A percentile compares a stretch with the other conserved stretches of the same genome.
Evolutionary conservation across 441 rosid species (phyloP).

Genomic region (Omphalea diandra): DNA sequence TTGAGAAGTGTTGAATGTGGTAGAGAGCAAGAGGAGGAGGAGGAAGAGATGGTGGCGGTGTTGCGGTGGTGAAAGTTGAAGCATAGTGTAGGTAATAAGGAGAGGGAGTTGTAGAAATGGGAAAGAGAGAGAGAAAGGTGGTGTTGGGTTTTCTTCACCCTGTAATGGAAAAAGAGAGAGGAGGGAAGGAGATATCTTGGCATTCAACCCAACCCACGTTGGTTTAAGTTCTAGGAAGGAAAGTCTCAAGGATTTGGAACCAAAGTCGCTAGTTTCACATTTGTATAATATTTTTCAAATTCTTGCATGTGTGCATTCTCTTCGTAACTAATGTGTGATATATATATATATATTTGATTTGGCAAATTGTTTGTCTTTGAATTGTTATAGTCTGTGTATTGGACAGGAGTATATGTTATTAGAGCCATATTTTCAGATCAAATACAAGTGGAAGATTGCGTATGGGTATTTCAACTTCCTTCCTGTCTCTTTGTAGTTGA

Average conservation of each 20-base stretch:
- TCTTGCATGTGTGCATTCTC: neutral
- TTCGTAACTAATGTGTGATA: neutral
- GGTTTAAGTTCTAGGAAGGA: neutral
- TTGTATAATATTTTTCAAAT: neutral
- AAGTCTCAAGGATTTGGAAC: constrained; percentile 13
- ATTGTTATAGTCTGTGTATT: too few relatives aligned
- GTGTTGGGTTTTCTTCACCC: neutral
- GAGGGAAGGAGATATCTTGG: constrained; percentile 2
- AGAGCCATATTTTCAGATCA: too few relatives aligned
- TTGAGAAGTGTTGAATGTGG: constrained; percentile 24
- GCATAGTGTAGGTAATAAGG: constrained; percentile 22
- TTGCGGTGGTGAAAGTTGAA: constrained; percentile 7
- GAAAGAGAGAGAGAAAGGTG: neutral
- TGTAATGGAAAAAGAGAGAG: neutral
- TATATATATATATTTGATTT: too few relatives aligned
- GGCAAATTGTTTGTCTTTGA: too few relatives aligned
- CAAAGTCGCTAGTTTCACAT: neutral
- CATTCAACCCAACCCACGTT: constrained; percentile 17
- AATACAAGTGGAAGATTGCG: too few relatives aligned
- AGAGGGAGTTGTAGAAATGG: neutral
- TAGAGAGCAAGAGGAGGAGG: constrained; percentile 26
- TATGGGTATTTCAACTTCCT: neutral
- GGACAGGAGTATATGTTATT: too few relatives aligned
- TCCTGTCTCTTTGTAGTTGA: constrained; percentile 3
- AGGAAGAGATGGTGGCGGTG: constrained; percentile 14